These are phyloP conservation scores for Polychytrium aggregatum DNA, from an alignment of 192 early-diverging fungal genomes.

Conservation along the genomic window DNA sequence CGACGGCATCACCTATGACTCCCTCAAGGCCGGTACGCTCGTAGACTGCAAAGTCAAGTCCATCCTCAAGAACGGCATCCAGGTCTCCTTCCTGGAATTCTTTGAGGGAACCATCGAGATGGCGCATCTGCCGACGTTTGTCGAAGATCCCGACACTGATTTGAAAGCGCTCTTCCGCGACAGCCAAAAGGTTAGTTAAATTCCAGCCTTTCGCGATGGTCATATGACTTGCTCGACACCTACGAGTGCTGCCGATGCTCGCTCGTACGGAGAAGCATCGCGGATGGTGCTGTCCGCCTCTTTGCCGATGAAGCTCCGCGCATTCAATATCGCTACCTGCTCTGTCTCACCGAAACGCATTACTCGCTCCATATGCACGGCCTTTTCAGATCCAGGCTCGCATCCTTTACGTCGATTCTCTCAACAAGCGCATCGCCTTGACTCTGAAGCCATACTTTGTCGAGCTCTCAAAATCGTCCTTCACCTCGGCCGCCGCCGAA, in stretches of 20 bases:
- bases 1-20: slow-evolving; percentile 56
- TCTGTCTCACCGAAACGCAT: too few relatives aligned
- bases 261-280: too few relatives aligned
- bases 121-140: slow-evolving; percentile 30
- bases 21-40: slow-evolving; percentile 68
- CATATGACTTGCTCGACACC: too few relatives aligned
- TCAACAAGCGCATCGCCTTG: slow-evolving; percentile 22
- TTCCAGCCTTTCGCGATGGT: too few relatives aligned
- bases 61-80: slow-evolving; percentile 51
- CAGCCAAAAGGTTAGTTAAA: too few relatives aligned
- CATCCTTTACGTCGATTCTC: slow-evolving; percentile 54
- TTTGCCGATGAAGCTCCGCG: too few relatives aligned
- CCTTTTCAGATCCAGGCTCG: slow-evolving; percentile 56
- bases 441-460: slow-evolving; percentile 10
- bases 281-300: too few relatives aligned
- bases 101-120: slow-evolving; percentile 64
- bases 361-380: too few relatives aligned
- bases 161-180: slow-evolving; percentile 43
- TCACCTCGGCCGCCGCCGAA: slow-evolving; percentile 39
- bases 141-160: slow-evolving; percentile 23
- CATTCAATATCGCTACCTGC: too few relatives aligned
- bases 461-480: not conserved
- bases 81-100: slow-evolving; percentile 69
- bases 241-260: too few relatives aligned
- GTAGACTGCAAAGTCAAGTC: slow-evolving; percentile 55